Base-by-base conservation (phyloP, 192 early-diverging fungal genomes). In the Rhizophagus sp. region DNA sequence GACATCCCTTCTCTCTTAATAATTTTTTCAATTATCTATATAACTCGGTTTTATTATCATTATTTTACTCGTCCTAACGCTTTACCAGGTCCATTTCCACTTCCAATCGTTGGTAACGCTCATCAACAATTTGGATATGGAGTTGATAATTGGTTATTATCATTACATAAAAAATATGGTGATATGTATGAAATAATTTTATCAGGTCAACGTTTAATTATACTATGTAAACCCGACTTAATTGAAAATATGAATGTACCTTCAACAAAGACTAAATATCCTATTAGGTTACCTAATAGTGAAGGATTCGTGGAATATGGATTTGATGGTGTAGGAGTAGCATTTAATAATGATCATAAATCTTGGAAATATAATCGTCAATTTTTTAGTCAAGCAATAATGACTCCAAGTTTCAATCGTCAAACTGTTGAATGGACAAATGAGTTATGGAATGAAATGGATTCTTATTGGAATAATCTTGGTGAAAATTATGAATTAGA, bases 321-420 rank as follows among this genome's bases (percentile, higher is more conserved):
- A 34, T 7, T 72, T 17, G 25, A 17, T 13, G 34, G 34, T 0
- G n/a, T 11, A 36, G 69, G 69, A 9, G 4, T 72, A 1, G 69
- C 39, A 10, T 41, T 41, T 44, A 72, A 72, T 36, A n/a, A 72
- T 19, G n/a, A 41, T 47, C 0, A 0, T 44, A 72, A 72, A 7
- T 34, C 13, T 39, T 72, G 69, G 69, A 72, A 36, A 15, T 72
- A 72, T 72, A 72, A 72, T 47, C 25, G 39, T 34, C 69, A 22
- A 44, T 72, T 72, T 36, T 44, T 72, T 72, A 9, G 33, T 36
- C 69, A 24, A 44, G 27, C 69, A 24, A 12, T 72, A 22, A 24
- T 72, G 34, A 22, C 36, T 6, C 69, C 36, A 36, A 72, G 34
- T 24, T 72, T 72, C 19, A 44, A 24, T 25, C 1, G 3, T 19